Base-by-base conservation (phyloP, 306 rosid species). In the Prunus kanzakura region DNA sequence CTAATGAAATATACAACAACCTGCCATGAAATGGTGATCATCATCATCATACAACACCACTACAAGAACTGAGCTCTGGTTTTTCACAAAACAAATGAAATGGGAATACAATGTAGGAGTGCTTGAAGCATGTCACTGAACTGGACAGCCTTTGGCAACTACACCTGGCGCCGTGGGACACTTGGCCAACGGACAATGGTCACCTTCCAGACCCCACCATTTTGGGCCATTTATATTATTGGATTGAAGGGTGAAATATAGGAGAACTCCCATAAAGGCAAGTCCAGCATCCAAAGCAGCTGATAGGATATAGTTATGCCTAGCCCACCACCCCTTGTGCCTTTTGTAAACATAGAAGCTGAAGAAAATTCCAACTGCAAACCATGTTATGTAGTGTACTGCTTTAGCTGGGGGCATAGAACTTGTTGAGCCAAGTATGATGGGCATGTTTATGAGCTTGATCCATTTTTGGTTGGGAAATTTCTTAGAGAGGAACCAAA, bases 121-220 rank as follows among this genome's bases (percentile, higher is more conserved):
- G 43, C 43, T 38, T 38, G 43, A 38, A 38, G 43, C 4, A 18
- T 65, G 41, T 91, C 77, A 91, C 4, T 70, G 81, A 51, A 79
- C 72, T 49, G 92, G 97, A 35, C 93, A 92, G 3, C 93, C 97
- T 20, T 41, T 19, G 15, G 56, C 41, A 63, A 18, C 25, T 0
- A 90, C 32, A 10, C 97, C 93, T 2, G 92, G 92, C 29, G 90
- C 89, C 16, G 88, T 88, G 11, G 95, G 95, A 55, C 92, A 90
- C 0, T 0, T 19, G 3, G 90, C 95, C 85, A 90, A 79, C 2
- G 80, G 80, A 18, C 93, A 92, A 11, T 88, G 93, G 62, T 89
- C 97, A 71, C 47, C 35, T 0, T 67, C 69, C 18, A 82, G 75
- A 8, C 97, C 96, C 97, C 96, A 90, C 97, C 97, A 90, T 0